These are phyloP conservation scores for Ramaria sp. DNA, from an alignment of 768 basidiomycete species.

Conservation along the genomic window DNA sequence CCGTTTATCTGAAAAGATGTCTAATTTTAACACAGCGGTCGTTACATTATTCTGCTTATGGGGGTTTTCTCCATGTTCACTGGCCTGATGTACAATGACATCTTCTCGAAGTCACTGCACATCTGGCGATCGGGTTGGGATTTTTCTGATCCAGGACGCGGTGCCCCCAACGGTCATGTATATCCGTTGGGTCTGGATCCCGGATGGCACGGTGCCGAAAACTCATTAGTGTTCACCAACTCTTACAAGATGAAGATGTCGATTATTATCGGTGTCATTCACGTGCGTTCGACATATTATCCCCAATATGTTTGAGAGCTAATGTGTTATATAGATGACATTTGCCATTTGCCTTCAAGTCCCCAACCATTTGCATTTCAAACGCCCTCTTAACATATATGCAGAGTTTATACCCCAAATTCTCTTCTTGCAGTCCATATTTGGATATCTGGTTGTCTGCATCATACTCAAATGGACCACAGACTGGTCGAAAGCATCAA, in stretches of 20 bases:
- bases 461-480: slow-evolving; percentile 97
- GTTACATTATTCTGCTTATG: slow-evolving; percentile 98
- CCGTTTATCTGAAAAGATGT: background rate
- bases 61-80: slow-evolving; percentile 95
- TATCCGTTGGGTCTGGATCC: slow-evolving; percentile 96
- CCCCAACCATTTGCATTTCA: slow-evolving; percentile 92
- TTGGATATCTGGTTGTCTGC: slow-evolving; percentile 89
- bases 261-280: slow-evolving; percentile 89
- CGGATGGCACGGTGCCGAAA: slow-evolving; percentile 89
- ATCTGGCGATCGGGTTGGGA: slow-evolving; percentile 85
- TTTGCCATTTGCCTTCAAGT: slow-evolving; percentile 95
- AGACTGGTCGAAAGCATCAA: slow-evolving; percentile 70
- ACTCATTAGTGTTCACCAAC: slow-evolving; percentile 87
- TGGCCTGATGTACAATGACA: slow-evolving; percentile 96
- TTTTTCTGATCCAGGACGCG: slow-evolving; percentile 43
- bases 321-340: slow-evolving; percentile 64
- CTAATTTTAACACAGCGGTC: slow-evolving; percentile 48
- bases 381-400: slow-evolving; percentile 75
- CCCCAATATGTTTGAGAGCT: slow-evolving; percentile 2
- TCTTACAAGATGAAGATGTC: slow-evolving; percentile 99
- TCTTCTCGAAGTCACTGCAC: slow-evolving; percentile 88
- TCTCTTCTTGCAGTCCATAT: slow-evolving; percentile 95
- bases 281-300: slow-evolving; percentile 43
- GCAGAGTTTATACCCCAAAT: slow-evolving; percentile 96
- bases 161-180: slow-evolving; percentile 48